Conservation (phyloP, 176 grass and related monocot species). For the Oropetium thomaeum region DNA sequence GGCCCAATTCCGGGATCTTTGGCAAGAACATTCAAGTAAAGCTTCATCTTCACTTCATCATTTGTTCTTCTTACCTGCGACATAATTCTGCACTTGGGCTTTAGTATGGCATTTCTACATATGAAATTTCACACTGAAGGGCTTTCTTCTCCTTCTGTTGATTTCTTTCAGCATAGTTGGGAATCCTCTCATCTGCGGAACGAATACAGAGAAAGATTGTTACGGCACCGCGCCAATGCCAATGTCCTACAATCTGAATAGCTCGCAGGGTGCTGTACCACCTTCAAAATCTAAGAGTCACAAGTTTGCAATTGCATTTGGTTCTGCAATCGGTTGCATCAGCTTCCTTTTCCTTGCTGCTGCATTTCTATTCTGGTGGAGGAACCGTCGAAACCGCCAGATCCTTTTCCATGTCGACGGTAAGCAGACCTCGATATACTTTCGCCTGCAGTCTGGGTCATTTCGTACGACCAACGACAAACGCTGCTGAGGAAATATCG, state of each 20-base stretch:
- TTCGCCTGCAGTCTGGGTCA: background rate
- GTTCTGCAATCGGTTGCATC: slow-evolving; percentile 44
- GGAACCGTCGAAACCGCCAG: slow-evolving; percentile 59
- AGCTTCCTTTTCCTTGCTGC: slow-evolving; percentile 52
- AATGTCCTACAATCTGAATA: slow-evolving; percentile 60
- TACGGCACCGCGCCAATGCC: slow-evolving; percentile 69
- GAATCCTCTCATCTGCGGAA: slow-evolving; percentile 83
- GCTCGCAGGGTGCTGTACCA: slow-evolving; percentile 42
- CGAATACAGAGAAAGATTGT: slow-evolving; percentile 62
- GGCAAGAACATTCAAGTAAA: slow-evolving; percentile 88
- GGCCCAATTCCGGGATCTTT: slow-evolving; percentile 62
- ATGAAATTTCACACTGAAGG: background rate
- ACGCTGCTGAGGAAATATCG: background rate
- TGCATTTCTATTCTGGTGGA: slow-evolving; percentile 71
- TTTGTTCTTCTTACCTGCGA: background rate
- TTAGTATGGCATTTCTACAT: background rate
- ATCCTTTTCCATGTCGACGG: slow-evolving; percentile 81
- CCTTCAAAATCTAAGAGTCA: slow-evolving; percentile 47
- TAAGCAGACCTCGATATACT: slow-evolving; percentile 14
- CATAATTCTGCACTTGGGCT: background rate
- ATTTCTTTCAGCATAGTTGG: slow-evolving; percentile 82
- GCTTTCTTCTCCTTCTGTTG: slow-evolving; percentile 20
- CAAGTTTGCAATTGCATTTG: slow-evolving; percentile 72
- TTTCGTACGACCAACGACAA: background rate
- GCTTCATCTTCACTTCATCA: background rate